A percentile compares a stretch with the other conserved stretches of the same genome.
Conservation (phyloP, 305 asterid species). For the Caryopteris hybrid region DNA sequence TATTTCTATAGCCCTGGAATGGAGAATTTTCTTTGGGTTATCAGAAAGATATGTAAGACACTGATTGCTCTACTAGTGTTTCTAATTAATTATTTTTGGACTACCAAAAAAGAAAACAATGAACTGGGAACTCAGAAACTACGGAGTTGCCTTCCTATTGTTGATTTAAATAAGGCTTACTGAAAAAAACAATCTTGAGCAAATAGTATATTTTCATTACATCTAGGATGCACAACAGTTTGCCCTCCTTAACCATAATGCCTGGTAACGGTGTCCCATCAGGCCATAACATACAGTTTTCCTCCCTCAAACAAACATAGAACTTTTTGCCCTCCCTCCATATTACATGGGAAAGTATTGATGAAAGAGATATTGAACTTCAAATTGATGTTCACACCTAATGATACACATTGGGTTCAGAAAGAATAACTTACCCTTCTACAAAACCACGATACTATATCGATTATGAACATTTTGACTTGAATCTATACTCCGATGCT, state of each 20-base stretch:
- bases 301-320: not conserved
- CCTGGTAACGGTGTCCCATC: not conserved
- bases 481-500: not conserved
- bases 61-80: not conserved
- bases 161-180: not conserved
- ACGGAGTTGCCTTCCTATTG: not conserved
- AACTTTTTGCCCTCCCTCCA: not conserved
- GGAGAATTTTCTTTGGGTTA: not conserved
- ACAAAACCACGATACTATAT: not conserved
- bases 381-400: not conserved
- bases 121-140: not conserved
- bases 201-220: not conserved
- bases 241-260: not conserved
- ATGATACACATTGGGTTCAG: not conserved
- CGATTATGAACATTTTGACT: not conserved
- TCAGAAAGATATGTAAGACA: not conserved
- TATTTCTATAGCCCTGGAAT: not conserved
- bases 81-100: not conserved
- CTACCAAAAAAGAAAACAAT: not conserved
- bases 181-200: not conserved
- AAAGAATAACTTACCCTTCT: not conserved
- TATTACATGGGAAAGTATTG: not conserved
- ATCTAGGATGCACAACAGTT: not conserved
- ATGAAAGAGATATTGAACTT: not conserved
- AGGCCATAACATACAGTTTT: not conserved